A percentile compares a stretch with the other conserved stretches of the same genome.
These are phyloP conservation scores for Pichia eremophila DNA, from an alignment of 805 yeast species.

Conservation along the genomic window DNA sequence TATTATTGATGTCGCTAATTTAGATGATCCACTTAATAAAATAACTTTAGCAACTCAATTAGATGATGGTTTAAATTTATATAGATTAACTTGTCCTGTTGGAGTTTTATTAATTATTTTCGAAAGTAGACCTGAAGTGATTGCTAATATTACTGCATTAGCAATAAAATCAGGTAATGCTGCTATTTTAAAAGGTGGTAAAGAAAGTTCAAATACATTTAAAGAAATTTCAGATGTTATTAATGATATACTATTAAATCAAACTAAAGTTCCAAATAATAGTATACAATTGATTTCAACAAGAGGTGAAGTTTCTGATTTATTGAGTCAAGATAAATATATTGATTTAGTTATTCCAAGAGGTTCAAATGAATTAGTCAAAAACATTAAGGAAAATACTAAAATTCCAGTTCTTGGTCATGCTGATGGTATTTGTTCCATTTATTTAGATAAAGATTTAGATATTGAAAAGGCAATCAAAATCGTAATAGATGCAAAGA, in stretches of 20 bases:
- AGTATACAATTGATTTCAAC: slow-evolving; percentile 84
- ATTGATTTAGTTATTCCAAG: slow-evolving; percentile 96
- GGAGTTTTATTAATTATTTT: slow-evolving; percentile 90
- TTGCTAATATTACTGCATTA: slow-evolving; percentile 92
- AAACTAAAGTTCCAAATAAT: slow-evolving; percentile 66
- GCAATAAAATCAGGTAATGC: slow-evolving; percentile 96
- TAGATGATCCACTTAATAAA: slow-evolving; percentile 91
- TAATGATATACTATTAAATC: slow-evolving; percentile 40
- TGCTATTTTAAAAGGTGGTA: slow-evolving; percentile 96
- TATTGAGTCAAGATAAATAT: slow-evolving; percentile 75
- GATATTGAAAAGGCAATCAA: slow-evolving; percentile 69
- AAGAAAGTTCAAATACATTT: slow-evolving; percentile 82
- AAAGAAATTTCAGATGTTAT: slow-evolving; percentile 70
- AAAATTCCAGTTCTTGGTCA: slow-evolving; percentile 97
- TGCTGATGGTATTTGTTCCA: slow-evolving; percentile 95
- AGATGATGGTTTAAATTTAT: slow-evolving; percentile 81
- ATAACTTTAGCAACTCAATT: slow-evolving; percentile 72
- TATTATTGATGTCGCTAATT: slow-evolving; percentile 76
- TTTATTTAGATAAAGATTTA: slow-evolving; percentile 71
- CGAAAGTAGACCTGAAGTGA: slow-evolving; percentile 96
- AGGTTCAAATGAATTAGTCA: slow-evolving; percentile 91
- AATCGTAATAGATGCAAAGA: slow-evolving; percentile 77
- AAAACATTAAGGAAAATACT: slow-evolving; percentile 75
- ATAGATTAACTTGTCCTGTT: slow-evolving; percentile 84
- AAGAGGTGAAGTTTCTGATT: slow-evolving; percentile 81